A percentile compares a stretch with the other conserved stretches of the same genome.
Evolutionary conservation across 331 rosid species (phyloP).

Genomic region (Quercus lobata): DNA sequence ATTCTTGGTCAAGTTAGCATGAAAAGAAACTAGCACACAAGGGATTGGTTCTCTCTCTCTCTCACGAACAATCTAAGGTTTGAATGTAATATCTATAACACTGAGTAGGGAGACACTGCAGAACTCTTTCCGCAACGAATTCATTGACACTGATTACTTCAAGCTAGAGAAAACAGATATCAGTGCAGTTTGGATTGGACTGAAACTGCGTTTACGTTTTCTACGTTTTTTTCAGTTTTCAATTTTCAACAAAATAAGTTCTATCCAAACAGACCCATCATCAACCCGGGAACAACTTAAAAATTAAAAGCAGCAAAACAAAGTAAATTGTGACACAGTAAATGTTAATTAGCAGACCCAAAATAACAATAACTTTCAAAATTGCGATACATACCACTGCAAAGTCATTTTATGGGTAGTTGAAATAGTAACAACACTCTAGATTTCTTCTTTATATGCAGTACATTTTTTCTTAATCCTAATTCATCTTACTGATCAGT

Average conservation of each 20-base stretch:
- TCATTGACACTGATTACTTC: background rate
- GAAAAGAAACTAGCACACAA: background rate
- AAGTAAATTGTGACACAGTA: background rate
- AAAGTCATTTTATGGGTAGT: background rate
- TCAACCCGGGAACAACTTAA: background rate
- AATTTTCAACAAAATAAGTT: too few relatives aligned
- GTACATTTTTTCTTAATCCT: background rate
- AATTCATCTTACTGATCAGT: constrained; percentile 74
- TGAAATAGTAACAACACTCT: background rate
- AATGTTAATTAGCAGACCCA: background rate
- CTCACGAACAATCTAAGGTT: too few relatives aligned
- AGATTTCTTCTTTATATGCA: background rate
- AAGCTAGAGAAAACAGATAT: background rate
- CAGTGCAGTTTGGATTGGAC: too few relatives aligned
- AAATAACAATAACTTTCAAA: background rate
- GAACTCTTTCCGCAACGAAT: background rate
- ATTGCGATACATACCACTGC: background rate
- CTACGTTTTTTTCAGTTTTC: too few relatives aligned
- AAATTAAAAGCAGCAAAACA: background rate
- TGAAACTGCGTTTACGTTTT: too few relatives aligned
- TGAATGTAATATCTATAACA: too few relatives aligned
- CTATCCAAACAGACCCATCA: too few relatives aligned
- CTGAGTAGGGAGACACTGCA: too few relatives aligned
- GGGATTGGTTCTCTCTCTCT: too few relatives aligned
- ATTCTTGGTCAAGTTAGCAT: background rate